Evolutionary conservation across 768 basidiomycete species (phyloP).

Genomic region (Xanthoconium stramineum): DNA sequence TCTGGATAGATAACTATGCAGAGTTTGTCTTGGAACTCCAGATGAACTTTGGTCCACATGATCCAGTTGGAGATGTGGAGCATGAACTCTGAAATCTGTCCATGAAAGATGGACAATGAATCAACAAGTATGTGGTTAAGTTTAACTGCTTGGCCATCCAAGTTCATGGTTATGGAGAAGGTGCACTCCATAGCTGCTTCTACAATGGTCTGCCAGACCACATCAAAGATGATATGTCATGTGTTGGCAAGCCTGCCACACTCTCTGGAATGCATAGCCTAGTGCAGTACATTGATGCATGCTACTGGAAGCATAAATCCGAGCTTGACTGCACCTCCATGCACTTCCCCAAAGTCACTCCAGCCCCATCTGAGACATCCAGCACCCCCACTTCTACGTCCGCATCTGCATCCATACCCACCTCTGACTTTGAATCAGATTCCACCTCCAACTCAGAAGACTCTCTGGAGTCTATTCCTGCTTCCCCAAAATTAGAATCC

Average conservation of each 20-base stretch:
- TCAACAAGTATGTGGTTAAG: neutral
- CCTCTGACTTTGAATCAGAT: too few relatives aligned
- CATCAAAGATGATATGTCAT: neutral
- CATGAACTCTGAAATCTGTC: neutral
- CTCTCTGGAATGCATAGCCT: neutral
- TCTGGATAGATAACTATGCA: too few relatives aligned
- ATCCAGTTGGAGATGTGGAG: neutral
- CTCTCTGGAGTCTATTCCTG: too few relatives aligned
- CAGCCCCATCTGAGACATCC: too few relatives aligned
- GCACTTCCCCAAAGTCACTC: too few relatives aligned
- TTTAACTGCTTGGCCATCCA: neutral
- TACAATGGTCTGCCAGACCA: neutral
- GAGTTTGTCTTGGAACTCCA: neutral
- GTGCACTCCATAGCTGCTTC: neutral
- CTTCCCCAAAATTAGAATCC: too few relatives aligned
- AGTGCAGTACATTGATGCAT: too few relatives aligned
- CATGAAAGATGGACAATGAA: neutral
- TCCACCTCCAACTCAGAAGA: too few relatives aligned
- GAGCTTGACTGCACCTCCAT: too few relatives aligned
- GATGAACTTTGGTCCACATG: neutral
- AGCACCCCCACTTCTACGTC: too few relatives aligned
- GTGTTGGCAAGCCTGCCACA: neutral
- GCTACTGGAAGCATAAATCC: too few relatives aligned
- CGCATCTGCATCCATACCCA: too few relatives aligned
- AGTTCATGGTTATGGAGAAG: neutral